A percentile compares a stretch with the other conserved stretches of the same genome.
Conservation (phyloP, 495 filamentous ascomycete genomes). For the Penicillium tannophilum region DNA sequence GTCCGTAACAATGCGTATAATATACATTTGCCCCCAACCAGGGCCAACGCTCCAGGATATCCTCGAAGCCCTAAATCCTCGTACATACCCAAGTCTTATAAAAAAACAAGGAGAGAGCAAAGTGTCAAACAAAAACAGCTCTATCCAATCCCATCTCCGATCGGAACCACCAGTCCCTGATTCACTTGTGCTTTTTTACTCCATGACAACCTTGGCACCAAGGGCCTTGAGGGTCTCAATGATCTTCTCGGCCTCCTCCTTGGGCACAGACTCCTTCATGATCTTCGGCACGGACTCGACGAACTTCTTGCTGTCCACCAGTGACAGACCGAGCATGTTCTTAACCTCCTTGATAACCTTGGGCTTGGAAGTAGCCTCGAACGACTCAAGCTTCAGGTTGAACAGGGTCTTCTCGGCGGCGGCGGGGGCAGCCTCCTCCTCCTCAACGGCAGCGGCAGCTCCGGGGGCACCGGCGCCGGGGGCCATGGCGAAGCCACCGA, state of each 20-base stretch:
- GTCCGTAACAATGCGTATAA: constrained; percentile 46
- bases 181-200: constrained; percentile 53
- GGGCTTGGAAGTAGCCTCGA: constrained; percentile 86
- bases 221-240: constrained; percentile 89
- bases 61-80: constrained; percentile 13
- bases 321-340: constrained; percentile 85
- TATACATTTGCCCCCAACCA: constrained; percentile 46
- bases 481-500: constrained; percentile 80
- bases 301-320: constrained; percentile 99
- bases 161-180: background rate
- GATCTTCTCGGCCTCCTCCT: constrained; percentile 99
- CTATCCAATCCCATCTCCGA: constrained; percentile 13
- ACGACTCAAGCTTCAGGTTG: constrained; percentile 86
- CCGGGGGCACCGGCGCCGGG: constrained; percentile 55
- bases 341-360: constrained; percentile 99
- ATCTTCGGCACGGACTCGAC: constrained; percentile 96
- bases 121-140: constrained; percentile 24
- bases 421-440: constrained; percentile 79
- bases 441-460: constrained; percentile 73
- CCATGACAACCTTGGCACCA: constrained; percentile 85
- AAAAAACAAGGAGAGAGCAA: constrained; percentile 27
- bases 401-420: constrained; percentile 96
- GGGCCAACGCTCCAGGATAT: constrained; percentile 34
- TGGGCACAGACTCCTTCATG: constrained; percentile 97
- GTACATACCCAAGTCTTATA: constrained; percentile 16